These are phyloP conservation scores for Fraxinus floribunda DNA, from an alignment of 305 asterid species.

Conservation along the genomic window DNA sequence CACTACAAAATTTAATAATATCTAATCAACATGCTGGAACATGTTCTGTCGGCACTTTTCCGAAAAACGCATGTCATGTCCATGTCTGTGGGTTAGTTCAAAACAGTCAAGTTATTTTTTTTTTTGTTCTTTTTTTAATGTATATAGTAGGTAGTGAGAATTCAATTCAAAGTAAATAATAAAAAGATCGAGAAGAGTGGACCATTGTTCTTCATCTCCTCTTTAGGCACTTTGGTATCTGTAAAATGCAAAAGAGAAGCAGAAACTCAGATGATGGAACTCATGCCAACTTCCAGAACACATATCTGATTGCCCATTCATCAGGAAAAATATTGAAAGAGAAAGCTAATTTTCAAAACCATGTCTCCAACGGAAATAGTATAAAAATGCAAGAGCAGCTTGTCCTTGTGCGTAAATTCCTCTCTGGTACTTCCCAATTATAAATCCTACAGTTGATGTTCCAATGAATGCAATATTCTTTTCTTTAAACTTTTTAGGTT, in stretches of 20 bases:
- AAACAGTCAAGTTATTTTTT: not conserved
- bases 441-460: not conserved
- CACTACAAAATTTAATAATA: not conserved
- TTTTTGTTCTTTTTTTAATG: not conserved
- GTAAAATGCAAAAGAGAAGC: constrained; percentile 32
- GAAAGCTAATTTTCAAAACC: not conserved
- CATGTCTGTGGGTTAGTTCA: not conserved
- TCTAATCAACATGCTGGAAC: not conserved
- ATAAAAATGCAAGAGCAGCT: not conserved
- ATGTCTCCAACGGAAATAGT: not conserved
- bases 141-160: constrained; percentile 11
- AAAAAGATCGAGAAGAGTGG: constrained; percentile 22
- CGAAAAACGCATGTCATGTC: not conserved
- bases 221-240: constrained; percentile 84
- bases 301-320: not conserved
- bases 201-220: constrained; percentile 67
- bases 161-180: constrained; percentile 8
- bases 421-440: not conserved
- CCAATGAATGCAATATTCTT: not conserved
- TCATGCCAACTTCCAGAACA: not conserved
- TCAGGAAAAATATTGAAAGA: not conserved
- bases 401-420: not conserved
- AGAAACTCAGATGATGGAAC: constrained; percentile 20
- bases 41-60: not conserved
- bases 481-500: not conserved